These are phyloP conservation scores for Crataegus laevigata DNA, from an alignment of 306 rosid genomes.

Conservation along the genomic window DNA sequence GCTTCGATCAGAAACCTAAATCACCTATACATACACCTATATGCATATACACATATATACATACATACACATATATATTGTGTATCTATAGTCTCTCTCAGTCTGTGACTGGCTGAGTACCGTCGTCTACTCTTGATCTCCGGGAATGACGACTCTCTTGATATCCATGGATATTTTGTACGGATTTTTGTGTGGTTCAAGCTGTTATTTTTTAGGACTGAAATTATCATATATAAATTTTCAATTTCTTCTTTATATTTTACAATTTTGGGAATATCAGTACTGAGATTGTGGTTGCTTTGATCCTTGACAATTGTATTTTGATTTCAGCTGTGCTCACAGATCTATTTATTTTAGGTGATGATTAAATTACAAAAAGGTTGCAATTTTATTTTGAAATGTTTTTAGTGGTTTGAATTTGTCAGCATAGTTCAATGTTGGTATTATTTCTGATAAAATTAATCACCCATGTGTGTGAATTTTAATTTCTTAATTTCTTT, in stretches of 20 bases:
- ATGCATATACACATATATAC: not conserved
- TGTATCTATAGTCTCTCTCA: not conserved
- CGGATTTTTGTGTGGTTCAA: not conserved
- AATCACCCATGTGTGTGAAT: not conserved
- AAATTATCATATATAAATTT: not conserved
- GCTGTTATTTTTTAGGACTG: not conserved
- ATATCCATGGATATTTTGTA: not conserved
- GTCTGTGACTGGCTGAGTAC: not conserved
- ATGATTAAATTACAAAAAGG: not conserved
- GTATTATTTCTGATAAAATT: not conserved
- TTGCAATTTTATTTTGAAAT: not conserved
- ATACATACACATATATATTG: not conserved
- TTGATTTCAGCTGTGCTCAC: not conserved
- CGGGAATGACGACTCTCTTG: not conserved
- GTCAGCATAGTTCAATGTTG: not conserved
- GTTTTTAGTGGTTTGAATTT: too few relatives aligned
- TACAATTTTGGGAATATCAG: not conserved
- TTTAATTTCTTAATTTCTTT: not conserved
- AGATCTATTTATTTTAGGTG: slow-evolving; percentile 4
- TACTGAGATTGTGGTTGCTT: not conserved
- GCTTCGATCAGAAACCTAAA: slow-evolving; percentile 6
- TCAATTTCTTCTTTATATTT: too few relatives aligned
- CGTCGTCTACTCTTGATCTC: slow-evolving; percentile 3
- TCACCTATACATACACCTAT: not conserved
- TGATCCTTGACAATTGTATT: not conserved